Conservation (phyloP, 257 asterid species). For the Plectranthus barbatus region DNA sequence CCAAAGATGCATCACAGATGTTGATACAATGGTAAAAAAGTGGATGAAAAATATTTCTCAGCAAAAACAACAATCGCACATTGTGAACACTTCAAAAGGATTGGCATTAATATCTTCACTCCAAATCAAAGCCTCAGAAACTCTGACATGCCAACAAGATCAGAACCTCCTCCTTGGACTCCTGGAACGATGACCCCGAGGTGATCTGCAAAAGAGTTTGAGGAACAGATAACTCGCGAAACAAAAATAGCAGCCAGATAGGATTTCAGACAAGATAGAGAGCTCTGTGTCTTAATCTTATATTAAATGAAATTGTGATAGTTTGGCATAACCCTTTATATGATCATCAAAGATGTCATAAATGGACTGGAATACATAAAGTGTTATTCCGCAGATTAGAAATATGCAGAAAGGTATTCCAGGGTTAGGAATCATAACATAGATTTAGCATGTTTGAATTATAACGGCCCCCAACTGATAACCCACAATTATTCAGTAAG, state of each 20-base stretch:
- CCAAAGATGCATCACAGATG: constrained; percentile 9
- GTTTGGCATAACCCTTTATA: background rate
- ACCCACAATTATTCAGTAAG: background rate
- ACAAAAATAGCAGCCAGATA: background rate
- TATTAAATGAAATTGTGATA: background rate
- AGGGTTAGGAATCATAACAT: background rate
- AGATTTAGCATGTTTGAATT: background rate
- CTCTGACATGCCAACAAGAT: constrained; percentile 3
- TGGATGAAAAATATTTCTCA: background rate
- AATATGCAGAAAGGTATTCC: background rate
- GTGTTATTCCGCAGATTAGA: too few relatives aligned
- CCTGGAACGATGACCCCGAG: constrained; percentile 81
- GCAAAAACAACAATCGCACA: constrained; percentile 13
- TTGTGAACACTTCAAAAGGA: constrained; percentile 10
- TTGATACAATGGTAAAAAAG: background rate
- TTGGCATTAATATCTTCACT: constrained; percentile 22
- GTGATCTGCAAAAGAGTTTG: constrained; percentile 49
- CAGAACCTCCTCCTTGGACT: constrained; percentile 85
- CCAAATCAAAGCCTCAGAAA: constrained; percentile 15
- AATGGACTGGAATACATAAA: too few relatives aligned
- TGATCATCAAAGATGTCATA: background rate
- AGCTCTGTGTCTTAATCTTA: background rate
- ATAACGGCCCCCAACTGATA: background rate
- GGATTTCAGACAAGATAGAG: background rate
- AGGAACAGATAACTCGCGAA: background rate